These are phyloP conservation scores for Spathaspora girioi DNA, from an alignment of 805 yeast species.

Conservation along the genomic window DNA sequence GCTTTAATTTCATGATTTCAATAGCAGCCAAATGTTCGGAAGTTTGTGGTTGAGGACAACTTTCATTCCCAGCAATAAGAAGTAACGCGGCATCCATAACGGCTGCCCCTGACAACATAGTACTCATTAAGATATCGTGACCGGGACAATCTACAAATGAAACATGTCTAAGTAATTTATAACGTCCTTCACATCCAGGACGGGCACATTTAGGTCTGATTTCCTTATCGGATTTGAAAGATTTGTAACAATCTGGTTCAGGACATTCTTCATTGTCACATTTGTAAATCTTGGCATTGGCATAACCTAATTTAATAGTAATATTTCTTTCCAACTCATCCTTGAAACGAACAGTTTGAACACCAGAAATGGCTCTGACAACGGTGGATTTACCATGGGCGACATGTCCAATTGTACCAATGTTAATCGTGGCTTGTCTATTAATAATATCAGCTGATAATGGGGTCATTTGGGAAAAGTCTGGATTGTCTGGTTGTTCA, in stretches of 20 bases:
- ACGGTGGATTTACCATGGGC: constrained; percentile 95
- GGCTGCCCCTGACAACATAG: constrained; percentile 99
- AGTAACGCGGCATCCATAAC: constrained; percentile 99
- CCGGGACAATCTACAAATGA: constrained; percentile 99
- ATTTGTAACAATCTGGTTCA: constrained; percentile 92
- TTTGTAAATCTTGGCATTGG: constrained; percentile 96
- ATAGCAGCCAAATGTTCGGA: constrained; percentile 99
- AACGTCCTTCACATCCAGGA: constrained; percentile 86
- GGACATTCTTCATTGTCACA: constrained; percentile 84
- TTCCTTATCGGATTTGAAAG: constrained; percentile 93
- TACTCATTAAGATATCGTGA: constrained; percentile 99
- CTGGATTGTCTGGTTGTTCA: constrained; percentile 90
- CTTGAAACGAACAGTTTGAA: constrained; percentile 98
- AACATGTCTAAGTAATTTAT: constrained; percentile 89
- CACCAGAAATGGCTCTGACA: constrained; percentile 95
- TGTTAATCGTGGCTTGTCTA: constrained; percentile 98
- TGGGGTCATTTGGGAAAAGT: constrained; percentile 77
- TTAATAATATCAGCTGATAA: constrained; percentile 92
- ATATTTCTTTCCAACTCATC: constrained; percentile 98
- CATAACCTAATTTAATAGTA: constrained; percentile 97
- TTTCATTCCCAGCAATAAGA: constrained; percentile 96
- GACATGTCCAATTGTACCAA: constrained; percentile 96
- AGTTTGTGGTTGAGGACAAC: constrained; percentile 99
- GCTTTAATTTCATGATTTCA: constrained; percentile 97
- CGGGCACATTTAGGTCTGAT: constrained; percentile 88